A percentile compares a stretch with the other conserved stretches of the same genome.
phyloP scores from a whole-genome alignment of 1,284 basidiomycete genomes.

The Rugosomyces carneus region DNA sequence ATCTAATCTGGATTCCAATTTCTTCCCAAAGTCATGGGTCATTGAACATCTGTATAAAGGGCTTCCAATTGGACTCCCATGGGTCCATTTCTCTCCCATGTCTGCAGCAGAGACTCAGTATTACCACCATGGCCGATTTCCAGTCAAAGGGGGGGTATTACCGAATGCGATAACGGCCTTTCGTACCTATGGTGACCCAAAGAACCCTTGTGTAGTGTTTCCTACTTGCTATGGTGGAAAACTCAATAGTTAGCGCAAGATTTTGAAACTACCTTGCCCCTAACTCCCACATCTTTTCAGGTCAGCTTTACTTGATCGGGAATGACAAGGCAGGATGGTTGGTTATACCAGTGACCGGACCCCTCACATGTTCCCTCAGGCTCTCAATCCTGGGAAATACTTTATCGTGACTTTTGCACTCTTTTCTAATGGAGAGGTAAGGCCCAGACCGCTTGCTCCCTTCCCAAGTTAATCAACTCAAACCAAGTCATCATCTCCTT shows the following conservation, averaged over 20 bases:
- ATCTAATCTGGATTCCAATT: too few relatives aligned
- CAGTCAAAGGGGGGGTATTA: conserved; percentile 32
- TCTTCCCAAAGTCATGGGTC: too few relatives aligned
- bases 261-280: neutral
- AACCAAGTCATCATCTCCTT: conserved; percentile 51
- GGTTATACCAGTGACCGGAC: neutral
- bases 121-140: conserved; percentile 35
- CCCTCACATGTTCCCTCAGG: conserved; percentile 22
- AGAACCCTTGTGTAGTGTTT: conserved; percentile 38
- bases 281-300: conserved; percentile 26
- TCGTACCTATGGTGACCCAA: conserved; percentile 34
- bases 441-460: conserved; percentile 9
- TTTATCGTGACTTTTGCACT: conserved; percentile 53
- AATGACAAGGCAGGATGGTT: conserved; percentile 40
- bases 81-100: neutral
- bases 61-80: neutral
- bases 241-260: conserved; percentile 12
- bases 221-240: conserved; percentile 40
- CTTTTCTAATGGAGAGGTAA: conserved; percentile 54
- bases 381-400: conserved; percentile 43
- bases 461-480: conserved; percentile 8
- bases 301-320: conserved; percentile 46
- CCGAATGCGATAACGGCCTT: conserved; percentile 39
- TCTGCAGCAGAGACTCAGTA: conserved; percentile 23
- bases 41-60: neutral